Evolutionary conservation across 768 basidiomycete species (phyloP).

Genomic region (Kondoa subrosea): DNA sequence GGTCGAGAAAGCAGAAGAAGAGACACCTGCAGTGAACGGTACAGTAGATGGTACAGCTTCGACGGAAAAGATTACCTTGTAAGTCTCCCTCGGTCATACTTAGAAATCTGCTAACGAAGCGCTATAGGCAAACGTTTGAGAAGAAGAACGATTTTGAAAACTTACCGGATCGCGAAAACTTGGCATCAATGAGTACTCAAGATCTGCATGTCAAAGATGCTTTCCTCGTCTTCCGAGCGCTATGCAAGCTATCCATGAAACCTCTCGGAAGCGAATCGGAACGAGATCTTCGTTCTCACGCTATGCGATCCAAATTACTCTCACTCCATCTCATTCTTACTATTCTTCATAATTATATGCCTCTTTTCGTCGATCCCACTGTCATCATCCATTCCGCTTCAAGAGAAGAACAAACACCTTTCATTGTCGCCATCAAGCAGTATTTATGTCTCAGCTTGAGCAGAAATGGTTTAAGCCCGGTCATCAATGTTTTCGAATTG

Average conservation of each 20-base stretch:
- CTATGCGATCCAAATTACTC: conserved; percentile 89
- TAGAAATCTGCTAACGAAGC: neutral
- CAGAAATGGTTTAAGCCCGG: conserved; percentile 84
- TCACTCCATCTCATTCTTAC: conserved; percentile 86
- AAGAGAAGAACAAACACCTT: conserved; percentile 67
- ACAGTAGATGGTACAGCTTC: neutral
- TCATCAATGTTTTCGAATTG: conserved; percentile 91
- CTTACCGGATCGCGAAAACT: neutral
- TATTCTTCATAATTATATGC: conserved; percentile 78
- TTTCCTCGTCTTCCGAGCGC: conserved; percentile 86
- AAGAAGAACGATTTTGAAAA: neutral
- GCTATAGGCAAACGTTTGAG: conserved; percentile 7
- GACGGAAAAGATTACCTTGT: neutral
- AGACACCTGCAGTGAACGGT: neutral
- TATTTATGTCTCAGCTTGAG: conserved; percentile 85
- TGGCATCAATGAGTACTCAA: conserved; percentile 35
- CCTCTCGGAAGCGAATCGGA: conserved; percentile 91
- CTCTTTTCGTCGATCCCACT: conserved; percentile 66
- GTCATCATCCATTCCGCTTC: conserved; percentile 86
- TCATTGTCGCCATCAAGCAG: conserved; percentile 85
- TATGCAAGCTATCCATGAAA: conserved; percentile 98
- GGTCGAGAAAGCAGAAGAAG: neutral
- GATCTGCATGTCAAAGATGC: conserved; percentile 94
- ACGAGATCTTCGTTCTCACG: conserved; percentile 90
- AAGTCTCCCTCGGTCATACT: conserved; percentile 2